Percentiles rank a stretch among this genome's conserved stretches.
phyloP scores from a whole-genome alignment of 2,329 filamentous ascomycete genomes.

The Tympanopsis confertula region DNA sequence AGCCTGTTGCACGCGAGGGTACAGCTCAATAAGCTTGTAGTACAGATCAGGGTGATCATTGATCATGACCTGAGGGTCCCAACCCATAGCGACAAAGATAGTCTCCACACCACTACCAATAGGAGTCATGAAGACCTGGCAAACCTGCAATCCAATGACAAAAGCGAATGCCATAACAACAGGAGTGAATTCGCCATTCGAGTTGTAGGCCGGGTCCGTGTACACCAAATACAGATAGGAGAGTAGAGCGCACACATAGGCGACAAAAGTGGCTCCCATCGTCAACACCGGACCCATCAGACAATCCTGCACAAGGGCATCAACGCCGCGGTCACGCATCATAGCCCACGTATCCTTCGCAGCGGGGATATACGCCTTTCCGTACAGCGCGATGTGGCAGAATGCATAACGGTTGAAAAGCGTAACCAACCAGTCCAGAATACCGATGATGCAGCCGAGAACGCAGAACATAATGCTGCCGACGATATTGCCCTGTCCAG shows the following conservation, averaged over 20 bases:
- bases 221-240: slow-evolving; percentile 79
- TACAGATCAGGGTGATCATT: slow-evolving; percentile 75
- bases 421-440: slow-evolving; percentile 76
- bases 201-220: slow-evolving; percentile 71
- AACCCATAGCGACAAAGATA: slow-evolving; percentile 70
- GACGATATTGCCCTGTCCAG: slow-evolving; percentile 57
- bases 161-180: slow-evolving; percentile 78
- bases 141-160: slow-evolving; percentile 80
- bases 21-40: slow-evolving; percentile 65
- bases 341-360: slow-evolving; percentile 85
- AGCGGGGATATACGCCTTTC: slow-evolving; percentile 73
- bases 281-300: slow-evolving; percentile 64
- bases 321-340: slow-evolving; percentile 85
- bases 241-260: slow-evolving; percentile 68
- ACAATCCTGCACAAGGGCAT: slow-evolving; percentile 81
- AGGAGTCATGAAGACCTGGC: slow-evolving; percentile 80
- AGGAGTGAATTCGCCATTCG: slow-evolving; percentile 53
- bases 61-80: slow-evolving; percentile 64
- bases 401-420: slow-evolving; percentile 91
- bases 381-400: slow-evolving; percentile 85
- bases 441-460: slow-evolving; percentile 61
- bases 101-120: slow-evolving; percentile 82
- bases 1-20: slow-evolving; percentile 71
- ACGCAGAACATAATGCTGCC: slow-evolving; percentile 60
- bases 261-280: slow-evolving; percentile 74